A percentile compares a stretch with the other conserved stretches of the same genome.
Evolutionary conservation across 805 yeast genomes (phyloP).

Genomic region (Priceomyces carsonii): DNA sequence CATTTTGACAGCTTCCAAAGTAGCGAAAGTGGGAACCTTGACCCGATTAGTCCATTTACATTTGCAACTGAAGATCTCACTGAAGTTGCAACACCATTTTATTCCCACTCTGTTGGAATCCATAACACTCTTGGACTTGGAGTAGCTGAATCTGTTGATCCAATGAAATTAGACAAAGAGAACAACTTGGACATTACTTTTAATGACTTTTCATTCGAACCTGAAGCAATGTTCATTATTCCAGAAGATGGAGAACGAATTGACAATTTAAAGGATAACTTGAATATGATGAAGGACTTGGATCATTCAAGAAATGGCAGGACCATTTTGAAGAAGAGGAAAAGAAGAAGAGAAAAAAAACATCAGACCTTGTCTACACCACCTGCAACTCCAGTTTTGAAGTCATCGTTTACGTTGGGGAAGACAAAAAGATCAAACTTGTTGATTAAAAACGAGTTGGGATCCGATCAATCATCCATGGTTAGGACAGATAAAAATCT

Average conservation of each 20-base stretch:
- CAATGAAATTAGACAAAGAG: constrained; percentile 2
- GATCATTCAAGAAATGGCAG: not conserved
- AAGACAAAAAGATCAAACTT: constrained; percentile 6
- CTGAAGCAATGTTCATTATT: not conserved
- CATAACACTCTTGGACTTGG: constrained; percentile 1
- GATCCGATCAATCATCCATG: not conserved
- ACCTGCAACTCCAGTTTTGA: constrained; percentile 6
- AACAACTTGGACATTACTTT: not conserved
- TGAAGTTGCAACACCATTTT: too few species aligned
- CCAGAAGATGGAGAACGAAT: constrained; percentile 3
- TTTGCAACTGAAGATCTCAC: too few species aligned
- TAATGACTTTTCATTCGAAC: not conserved
- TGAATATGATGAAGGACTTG: constrained; percentile 7
- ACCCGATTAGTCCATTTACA: too few species aligned
- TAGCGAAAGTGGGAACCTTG: too few species aligned
- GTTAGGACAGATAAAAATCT: not conserved
- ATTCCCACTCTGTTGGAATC: too few species aligned
- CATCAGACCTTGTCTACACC: constrained; percentile 2
- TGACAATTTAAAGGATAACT: constrained; percentile 6
- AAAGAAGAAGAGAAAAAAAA: constrained; percentile 1
- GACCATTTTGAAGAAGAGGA: not conserved
- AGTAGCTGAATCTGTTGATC: constrained; percentile 3
- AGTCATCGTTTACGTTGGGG: constrained; percentile 1
- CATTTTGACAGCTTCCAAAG: too few species aligned
- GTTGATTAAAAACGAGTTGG: not conserved